These are phyloP conservation scores for Paracorniculantispora psalliotae DNA, from an alignment of 2,329 filamentous ascomycete species.

Conservation along the genomic window DNA sequence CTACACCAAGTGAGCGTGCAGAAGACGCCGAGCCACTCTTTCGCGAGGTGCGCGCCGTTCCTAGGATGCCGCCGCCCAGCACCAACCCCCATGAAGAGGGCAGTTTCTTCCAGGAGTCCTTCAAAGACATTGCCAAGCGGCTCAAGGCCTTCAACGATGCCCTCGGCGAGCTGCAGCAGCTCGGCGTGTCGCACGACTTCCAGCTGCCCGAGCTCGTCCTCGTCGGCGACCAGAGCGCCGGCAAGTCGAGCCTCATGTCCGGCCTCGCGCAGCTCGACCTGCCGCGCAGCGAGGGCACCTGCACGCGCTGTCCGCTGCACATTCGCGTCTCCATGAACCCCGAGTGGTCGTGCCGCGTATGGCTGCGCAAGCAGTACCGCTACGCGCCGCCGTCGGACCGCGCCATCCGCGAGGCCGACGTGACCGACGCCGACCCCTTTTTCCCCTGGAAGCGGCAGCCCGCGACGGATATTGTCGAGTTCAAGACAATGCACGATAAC, in stretches of 20 bases:
- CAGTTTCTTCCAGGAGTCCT: constrained; percentile 39
- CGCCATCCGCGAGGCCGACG: constrained; percentile 39
- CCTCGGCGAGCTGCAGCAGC: constrained; percentile 61
- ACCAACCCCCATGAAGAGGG: constrained; percentile 28
- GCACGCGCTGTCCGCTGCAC: constrained; percentile 75
- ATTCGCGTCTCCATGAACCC: constrained; percentile 61
- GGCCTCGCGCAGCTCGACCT: constrained; percentile 66
- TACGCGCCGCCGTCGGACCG: constrained; percentile 41
- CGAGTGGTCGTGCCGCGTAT: constrained; percentile 65
- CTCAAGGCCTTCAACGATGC: constrained; percentile 62
- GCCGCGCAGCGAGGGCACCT: constrained; percentile 65
- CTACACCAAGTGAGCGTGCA: constrained; percentile 32
- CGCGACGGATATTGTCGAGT: constrained; percentile 45
- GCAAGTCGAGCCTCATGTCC: constrained; percentile 68
- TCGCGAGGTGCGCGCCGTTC: constrained; percentile 31
- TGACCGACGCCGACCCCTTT: constrained; percentile 49
- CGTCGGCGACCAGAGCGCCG: constrained; percentile 78
- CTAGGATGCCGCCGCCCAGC: constrained; percentile 17
- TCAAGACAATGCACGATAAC: constrained; percentile 59
- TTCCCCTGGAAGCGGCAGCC: constrained; percentile 59
- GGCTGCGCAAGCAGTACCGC: constrained; percentile 59
- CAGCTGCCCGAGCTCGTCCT: constrained; percentile 75
- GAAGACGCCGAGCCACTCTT: constrained; percentile 34
- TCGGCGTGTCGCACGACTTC: constrained; percentile 68
- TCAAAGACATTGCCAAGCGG: constrained; percentile 54